Base-by-base conservation (phyloP, 2,329 filamentous ascomycete genomes). In the Ilyonectria mors-panacis region DNA sequence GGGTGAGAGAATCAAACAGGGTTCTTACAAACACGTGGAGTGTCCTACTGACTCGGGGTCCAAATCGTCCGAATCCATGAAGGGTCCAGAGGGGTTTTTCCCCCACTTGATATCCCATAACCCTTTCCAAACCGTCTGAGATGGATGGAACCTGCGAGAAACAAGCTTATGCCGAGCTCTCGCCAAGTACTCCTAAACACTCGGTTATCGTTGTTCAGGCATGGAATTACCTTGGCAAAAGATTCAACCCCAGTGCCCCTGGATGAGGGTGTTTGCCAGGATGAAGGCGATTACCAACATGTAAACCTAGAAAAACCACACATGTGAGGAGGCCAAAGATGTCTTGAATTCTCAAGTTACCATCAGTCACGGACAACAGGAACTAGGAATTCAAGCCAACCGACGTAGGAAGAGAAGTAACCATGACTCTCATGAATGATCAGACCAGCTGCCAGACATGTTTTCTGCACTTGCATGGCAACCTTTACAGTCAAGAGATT, bases 71-170 rank as follows among this genome's bases (percentile, higher is more conserved):
- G n/a, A 47, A 23, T 30, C 23, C 33, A 51, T 57, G 50, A 33
- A 56, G 51, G 44, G 44, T 63, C 37, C 42, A 55, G 19, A 39
- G 51, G 13, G 33, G 59, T 50, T 50, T 44, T 26, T 56, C n/a
- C 23, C 44, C 33, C 42, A 44, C 12, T 12, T 26, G 53, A 37
- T 39, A 7, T 37, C 37, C 10, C 47, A 17, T 30, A 35, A 10
- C 19, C 30, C 30, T 21, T 6, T 21, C 30, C 30, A 33, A 33
- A 6, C 26, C 26, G 26, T 26, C 26, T 26, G 4, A 26, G 5
- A 26, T 26, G 26, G 30, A 33, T 33, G 5, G 30, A 33, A 33
- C 30, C 30, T 17, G 28, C n/a, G n/a, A 17, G 39, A n/a, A 42
- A 42, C 39, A 42, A n/a, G 39, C 39, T n/a, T n/a, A 42, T 42